A percentile compares a stretch with the other conserved stretches of the same genome.
phyloP scores from a whole-genome alignment of 2,329 filamentous ascomycete genomes.

The Rhytidhysteron rufulum region DNA sequence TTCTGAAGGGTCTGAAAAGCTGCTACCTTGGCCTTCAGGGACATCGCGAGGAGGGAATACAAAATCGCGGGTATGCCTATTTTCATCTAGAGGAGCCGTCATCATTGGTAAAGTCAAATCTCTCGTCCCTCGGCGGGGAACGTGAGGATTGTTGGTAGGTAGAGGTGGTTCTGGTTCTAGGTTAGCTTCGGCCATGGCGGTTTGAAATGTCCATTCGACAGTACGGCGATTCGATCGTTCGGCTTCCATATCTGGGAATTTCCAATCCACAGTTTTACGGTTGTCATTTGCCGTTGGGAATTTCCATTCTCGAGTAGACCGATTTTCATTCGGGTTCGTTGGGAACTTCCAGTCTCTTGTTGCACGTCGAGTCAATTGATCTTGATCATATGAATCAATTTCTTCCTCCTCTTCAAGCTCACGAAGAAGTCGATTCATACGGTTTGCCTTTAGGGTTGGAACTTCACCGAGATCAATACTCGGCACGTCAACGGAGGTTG shows the following conservation, averaged over 20 bases:
- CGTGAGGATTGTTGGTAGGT: constrained; percentile 23
- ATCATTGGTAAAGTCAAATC: constrained; percentile 25
- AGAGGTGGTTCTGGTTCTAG: constrained; percentile 22
- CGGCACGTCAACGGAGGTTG: constrained; percentile 27
- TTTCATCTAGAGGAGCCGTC: constrained; percentile 15
- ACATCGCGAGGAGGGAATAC: constrained; percentile 28
- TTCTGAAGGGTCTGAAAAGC: constrained; percentile 10
- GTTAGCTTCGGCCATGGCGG: constrained; percentile 38
- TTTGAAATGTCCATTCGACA: constrained; percentile 48
- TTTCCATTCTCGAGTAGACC: constrained; percentile 47
- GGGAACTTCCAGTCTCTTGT: constrained; percentile 56
- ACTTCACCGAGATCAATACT: constrained; percentile 47
- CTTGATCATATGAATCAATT: constrained; percentile 21
- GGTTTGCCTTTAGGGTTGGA: constrained; percentile 55
- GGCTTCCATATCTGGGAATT: constrained; percentile 19
- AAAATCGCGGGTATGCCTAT: constrained; percentile 32
- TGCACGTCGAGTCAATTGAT: constrained; percentile 30
- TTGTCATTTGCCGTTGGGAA: constrained; percentile 44
- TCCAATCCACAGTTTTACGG: constrained; percentile 32
- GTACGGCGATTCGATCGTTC: constrained; percentile 40
- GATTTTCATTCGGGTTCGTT: constrained; percentile 29
- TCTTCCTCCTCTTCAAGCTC: constrained; percentile 38
- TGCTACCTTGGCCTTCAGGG: constrained; percentile 11
- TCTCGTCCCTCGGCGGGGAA: constrained; percentile 29
- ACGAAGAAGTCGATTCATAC: constrained; percentile 46